Conservation (phyloP, 192 early-diverging fungal species). For the Backusella mclennaniae region DNA sequence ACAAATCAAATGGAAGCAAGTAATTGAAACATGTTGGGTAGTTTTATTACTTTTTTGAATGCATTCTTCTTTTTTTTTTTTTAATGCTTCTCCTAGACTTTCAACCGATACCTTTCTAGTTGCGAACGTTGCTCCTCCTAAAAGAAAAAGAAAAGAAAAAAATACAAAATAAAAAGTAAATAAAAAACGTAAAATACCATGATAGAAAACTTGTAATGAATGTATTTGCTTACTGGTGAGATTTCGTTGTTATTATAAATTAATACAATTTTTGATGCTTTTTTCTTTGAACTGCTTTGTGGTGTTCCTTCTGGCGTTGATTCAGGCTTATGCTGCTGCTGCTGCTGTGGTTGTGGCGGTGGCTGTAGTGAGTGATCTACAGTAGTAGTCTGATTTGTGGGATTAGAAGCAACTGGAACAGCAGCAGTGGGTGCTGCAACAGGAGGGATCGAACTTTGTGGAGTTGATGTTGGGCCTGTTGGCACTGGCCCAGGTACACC, state of each 20-base stretch:
- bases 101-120: conserved; percentile 20
- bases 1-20: background rate
- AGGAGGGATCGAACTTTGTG: background rate
- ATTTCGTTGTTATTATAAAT: conserved; percentile 49
- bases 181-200: background rate
- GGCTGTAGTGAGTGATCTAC: background rate
- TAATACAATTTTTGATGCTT: conserved; percentile 36
- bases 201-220: background rate
- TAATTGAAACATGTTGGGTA: background rate
- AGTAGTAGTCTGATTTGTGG: background rate
- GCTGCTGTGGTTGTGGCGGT: background rate
- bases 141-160: background rate
- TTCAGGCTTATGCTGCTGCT: background rate
- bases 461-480: background rate
- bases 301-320: background rate
- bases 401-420: background rate
- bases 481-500: background rate
- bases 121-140: conserved; percentile 28
- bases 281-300: conserved; percentile 1
- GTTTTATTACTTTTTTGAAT: conserved; percentile 9
- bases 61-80: background rate
- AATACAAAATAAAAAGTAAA: background rate
- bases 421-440: background rate
- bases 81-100: background rate
- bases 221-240: conserved; percentile 44